A percentile compares a stretch with the other conserved stretches of the same genome.
These are phyloP conservation scores for Lumnitzera racemosa DNA, from an alignment of 345 rosid species.

Conservation along the genomic window DNA sequence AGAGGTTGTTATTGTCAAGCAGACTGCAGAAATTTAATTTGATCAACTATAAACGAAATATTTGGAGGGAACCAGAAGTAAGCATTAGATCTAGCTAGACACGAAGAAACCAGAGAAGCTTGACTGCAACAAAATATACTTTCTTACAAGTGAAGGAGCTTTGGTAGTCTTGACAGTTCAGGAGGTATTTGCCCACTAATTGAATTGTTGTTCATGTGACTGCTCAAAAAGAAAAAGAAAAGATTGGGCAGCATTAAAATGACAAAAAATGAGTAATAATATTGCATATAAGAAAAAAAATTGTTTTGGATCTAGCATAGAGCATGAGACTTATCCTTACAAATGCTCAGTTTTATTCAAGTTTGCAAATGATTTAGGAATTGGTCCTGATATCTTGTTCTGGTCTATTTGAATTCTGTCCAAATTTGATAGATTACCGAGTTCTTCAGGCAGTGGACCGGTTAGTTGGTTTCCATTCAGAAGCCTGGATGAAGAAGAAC, in stretches of 20 bases:
- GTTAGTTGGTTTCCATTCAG: constrained; percentile 81
- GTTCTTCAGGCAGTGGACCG: constrained; percentile 79
- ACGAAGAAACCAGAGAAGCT: not conserved
- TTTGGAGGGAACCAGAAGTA: not conserved
- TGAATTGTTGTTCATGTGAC: constrained; percentile 98
- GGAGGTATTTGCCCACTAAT: constrained; percentile 88
- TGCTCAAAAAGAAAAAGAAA: constrained; percentile 21
- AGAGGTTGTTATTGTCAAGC: constrained; percentile 83
- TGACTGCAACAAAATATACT: too few relatives aligned
- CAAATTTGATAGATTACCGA: constrained; percentile 75
- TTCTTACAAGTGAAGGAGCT: constrained; percentile 88
- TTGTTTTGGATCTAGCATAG: constrained; percentile 1
- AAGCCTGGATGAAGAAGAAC: constrained; percentile 43
- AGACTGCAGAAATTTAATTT: constrained; percentile 43
- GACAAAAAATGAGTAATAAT: constrained; percentile 3
- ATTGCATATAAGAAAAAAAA: not conserved
- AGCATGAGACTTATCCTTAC: constrained; percentile 44
- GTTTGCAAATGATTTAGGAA: constrained; percentile 76
- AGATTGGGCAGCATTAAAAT: constrained; percentile 4
- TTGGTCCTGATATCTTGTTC: constrained; percentile 73
- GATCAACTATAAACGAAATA: too few relatives aligned
- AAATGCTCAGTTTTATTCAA: constrained; percentile 83
- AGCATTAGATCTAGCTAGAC: not conserved
- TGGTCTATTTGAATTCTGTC: constrained; percentile 94
- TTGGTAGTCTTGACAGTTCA: constrained; percentile 69